A percentile compares a stretch with the other conserved stretches of the same genome.
These are phyloP conservation scores for Umbelopsis ramanniana DNA, from an alignment of 192 early-diverging fungal genomes.

Conservation along the genomic window DNA sequence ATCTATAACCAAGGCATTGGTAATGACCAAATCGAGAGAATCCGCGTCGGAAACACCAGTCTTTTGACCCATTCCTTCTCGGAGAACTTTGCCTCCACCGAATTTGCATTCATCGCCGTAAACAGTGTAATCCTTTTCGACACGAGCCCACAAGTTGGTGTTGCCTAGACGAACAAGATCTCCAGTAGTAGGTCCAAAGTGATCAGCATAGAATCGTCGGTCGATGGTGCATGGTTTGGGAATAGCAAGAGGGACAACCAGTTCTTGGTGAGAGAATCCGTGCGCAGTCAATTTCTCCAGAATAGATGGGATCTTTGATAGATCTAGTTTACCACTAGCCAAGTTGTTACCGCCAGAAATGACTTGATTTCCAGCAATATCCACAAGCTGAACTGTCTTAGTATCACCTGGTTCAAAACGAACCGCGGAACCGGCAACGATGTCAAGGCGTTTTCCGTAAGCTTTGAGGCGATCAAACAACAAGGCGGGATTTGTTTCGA, in stretches of 20 bases:
- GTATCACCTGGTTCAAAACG: constrained; percentile 97
- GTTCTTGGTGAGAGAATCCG: constrained; percentile 69
- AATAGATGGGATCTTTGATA: constrained; percentile 49
- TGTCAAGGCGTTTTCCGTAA: constrained; percentile 89
- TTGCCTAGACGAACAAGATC: constrained; percentile 90
- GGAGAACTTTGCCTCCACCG: constrained; percentile 92
- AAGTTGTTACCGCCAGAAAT: constrained; percentile 89
- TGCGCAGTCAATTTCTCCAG: constrained; percentile 47
- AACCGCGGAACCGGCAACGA: constrained; percentile 92
- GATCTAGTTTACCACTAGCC: constrained; percentile 75
- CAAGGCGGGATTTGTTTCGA: constrained; percentile 85
- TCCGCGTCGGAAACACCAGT: constrained; percentile 65
- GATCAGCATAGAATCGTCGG: constrained; percentile 82
- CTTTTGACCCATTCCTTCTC: constrained; percentile 96
- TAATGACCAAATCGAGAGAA: constrained; percentile 93
- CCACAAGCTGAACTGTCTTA: constrained; percentile 80
- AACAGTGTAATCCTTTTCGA: constrained; percentile 88
- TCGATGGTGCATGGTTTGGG: constrained; percentile 70
- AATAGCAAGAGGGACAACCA: constrained; percentile 53
- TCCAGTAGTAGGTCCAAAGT: constrained; percentile 92
- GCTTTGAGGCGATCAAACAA: constrained; percentile 82
- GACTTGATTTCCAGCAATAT: constrained; percentile 78
- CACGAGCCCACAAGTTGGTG: constrained; percentile 79
- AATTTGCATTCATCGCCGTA: constrained; percentile 98
- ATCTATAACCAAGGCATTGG: constrained; percentile 92